These are phyloP conservation scores for Berberis vulgaris DNA, from an alignment of 164 flowering plant species.

Conservation along the genomic window DNA sequence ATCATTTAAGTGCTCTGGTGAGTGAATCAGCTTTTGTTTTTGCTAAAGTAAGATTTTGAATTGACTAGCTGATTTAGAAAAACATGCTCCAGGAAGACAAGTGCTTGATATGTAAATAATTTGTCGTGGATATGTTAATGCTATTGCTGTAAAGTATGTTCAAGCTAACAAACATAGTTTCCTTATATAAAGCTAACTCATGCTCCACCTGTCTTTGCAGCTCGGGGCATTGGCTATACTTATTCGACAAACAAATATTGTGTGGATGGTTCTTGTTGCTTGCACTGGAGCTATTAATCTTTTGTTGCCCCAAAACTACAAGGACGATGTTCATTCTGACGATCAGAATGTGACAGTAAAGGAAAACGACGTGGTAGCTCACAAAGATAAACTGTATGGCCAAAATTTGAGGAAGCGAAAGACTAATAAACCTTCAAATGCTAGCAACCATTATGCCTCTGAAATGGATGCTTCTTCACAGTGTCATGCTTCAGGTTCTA, in stretches of 20 bases:
- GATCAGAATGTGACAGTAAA: conserved; percentile 14
- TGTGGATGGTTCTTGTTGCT: conserved; percentile 85
- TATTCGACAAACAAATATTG: conserved; percentile 83
- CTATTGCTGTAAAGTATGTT: no score
- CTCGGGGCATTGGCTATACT: conserved; percentile 64
- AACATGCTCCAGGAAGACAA: no score
- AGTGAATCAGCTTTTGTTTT: conserved; percentile 4
- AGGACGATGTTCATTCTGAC: conserved; percentile 15
- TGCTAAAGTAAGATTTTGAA: background rate
- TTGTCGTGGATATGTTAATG: no score
- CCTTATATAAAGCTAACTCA: conserved; percentile 3
- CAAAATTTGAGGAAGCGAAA: conserved; percentile 52
- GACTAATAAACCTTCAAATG: conserved; percentile 7
- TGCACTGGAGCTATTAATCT: conserved; percentile 48
- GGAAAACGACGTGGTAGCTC: conserved; percentile 12
- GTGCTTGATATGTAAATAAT: no score
- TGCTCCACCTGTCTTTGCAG: conserved; percentile 27
- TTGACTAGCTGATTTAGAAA: background rate
- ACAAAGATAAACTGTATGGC: conserved; percentile 8
- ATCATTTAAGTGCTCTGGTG: conserved; percentile 72
- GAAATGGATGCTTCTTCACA: conserved; percentile 12
- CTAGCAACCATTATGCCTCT: conserved; percentile 1
- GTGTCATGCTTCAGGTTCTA: conserved; percentile 30
- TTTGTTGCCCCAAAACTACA: conserved; percentile 16
- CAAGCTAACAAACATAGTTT: background rate